Base-by-base conservation (phyloP, 1,284 basidiomycete species). In the Phellinidium pouzarii region DNA sequence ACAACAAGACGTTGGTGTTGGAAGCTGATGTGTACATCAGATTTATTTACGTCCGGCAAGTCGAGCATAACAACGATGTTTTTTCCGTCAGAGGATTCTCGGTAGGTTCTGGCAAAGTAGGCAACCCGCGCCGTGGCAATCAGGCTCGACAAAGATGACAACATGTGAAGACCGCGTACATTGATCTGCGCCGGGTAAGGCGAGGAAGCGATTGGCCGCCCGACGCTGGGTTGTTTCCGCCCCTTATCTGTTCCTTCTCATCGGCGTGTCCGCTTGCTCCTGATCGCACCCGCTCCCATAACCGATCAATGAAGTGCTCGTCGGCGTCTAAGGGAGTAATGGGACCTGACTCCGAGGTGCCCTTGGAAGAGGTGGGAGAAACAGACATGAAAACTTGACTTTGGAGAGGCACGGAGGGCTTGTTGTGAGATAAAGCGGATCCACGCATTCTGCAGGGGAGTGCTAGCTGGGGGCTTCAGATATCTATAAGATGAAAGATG, bases 11-110 rank as follows among this genome's bases (percentile, higher is more conserved):
- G 68, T 58, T 75, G 77, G 48, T 74, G 71, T 52, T 82, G 81
- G 59, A 77, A 87, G 62, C 78, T 84, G 60, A 87, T 79, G 58
- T 87, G 84, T 53, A 86, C 77, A 55, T 87, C 79, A 54, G 84
- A 73, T 63, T 85, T 87, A 60, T 72, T 72, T 46, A 85, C 76
- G 27, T 82, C 81, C 2, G 74, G 73, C 61, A 87, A 68, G 55
- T 85, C 80, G 63, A 87, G 84, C 37, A 69, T 72, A 25, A 74
- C 76, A 14, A 44, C 3, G 9, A 29, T 43, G 19, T 42, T 47
- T 25, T 36, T 44, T 31, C 46, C 46, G 14, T 53, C 45, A 17
- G 45, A 23, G 22, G 45, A 48, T 14, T 53, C 52, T 20, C 52
- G 45, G 29, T 36, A 44, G n/a, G 8, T 51, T 45, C 50, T 51